Base-by-base conservation (phyloP, 192 early-diverging fungal genomes). In the Backusella macrospora region DNA sequence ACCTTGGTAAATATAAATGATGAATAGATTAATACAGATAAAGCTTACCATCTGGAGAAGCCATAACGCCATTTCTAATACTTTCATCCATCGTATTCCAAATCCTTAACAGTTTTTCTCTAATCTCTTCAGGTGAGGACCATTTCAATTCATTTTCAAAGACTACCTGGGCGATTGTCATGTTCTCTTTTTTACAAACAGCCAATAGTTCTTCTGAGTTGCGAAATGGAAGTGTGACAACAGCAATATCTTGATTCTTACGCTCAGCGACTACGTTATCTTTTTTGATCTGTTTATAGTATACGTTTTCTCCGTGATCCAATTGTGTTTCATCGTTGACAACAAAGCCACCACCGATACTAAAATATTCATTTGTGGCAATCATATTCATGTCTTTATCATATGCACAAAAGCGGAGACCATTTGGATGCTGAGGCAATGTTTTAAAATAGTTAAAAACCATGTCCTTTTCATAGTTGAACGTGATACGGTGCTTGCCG, bases 281-380 rank as follows among this genome's bases (percentile, higher is more conserved):
- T 40, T 80, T 81, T 48, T 63, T 42, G 45, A 78, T 67, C 21
- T 78, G 63, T 65, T 85, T 87, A 71, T 83, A 82, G 40, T 80
- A 85, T 16, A 80, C 79, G 71, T 83, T 77, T 63, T 84, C 76
- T 62, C 88, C 91, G 63, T 93, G 89, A 5, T 87, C 90, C 6
- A 94, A 73, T 70, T 93, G 88, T 1, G 95, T 95, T 42, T 90
- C 79, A 42, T 96, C 96, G 77, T 95, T 95, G 55, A 98, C 92
- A 6, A 98, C 94, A 87, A 98, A 98, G 4, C 96, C 96, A 23
- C 95, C 95, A n/a, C 95, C 95, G 78, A 96, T 95, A 68, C 92
- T 94, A 86, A 96, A 96, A 86, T 93, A 98, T 78, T 98, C 96
- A 80, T 96, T 95, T 49, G 93, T 94, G 3, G 94, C 95, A 70